Base-by-base conservation (phyloP, 2,329 filamentous ascomycete genomes). In the Pseudocercospora eumusae region DNA sequence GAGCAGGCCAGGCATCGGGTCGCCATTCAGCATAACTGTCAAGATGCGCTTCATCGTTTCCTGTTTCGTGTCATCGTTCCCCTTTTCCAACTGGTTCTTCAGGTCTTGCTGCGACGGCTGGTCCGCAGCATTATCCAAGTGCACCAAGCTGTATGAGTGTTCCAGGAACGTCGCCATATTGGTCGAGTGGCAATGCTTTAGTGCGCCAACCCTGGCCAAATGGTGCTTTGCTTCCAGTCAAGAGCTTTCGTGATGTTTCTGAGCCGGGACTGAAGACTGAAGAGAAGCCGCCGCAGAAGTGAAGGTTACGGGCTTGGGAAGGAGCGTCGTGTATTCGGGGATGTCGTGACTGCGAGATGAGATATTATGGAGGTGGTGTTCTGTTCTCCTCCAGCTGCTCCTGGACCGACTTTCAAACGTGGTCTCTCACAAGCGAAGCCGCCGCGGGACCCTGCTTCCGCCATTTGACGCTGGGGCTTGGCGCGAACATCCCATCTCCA, bases 11-110 rank as follows among this genome's bases (percentile, higher is more conserved):
- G 93, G 90, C 89, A 99, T 95, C 44, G 95, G 88, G 75, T 99
- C 93, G 70, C 95, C 95, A 77, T 98, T 98, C 74, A 99, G 86
- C 95, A 99, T 98, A 75, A 97, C 87, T 66, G 91, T 96, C 75
- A 98, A 82, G 76, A 99, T 92, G 81, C 88, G 90, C 87, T 95
- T 96, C 92, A 96, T 96, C 18, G 75, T 77, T 33, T 76, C 75
- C 58, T 73, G 67, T 67, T 77, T 77, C 62, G 65, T 69, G 59
- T 77, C 75, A 65, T 77, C 75, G 44, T 62, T 75, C 63, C 75
- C 75, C 69, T 77, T 77, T 64, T 77, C 75, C 55, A 77, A 67
- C 59, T 74, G 71, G 72, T 88, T 92, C 79, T 92, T 92, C 79
- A 99, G 84, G 77, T 99, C 95, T 75, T 92, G 91, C 78, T 95